Percentiles rank a stretch among this genome's conserved stretches.
phyloP scores from a whole-genome alignment of 305 asterid species.

The Lippia alba region DNA sequence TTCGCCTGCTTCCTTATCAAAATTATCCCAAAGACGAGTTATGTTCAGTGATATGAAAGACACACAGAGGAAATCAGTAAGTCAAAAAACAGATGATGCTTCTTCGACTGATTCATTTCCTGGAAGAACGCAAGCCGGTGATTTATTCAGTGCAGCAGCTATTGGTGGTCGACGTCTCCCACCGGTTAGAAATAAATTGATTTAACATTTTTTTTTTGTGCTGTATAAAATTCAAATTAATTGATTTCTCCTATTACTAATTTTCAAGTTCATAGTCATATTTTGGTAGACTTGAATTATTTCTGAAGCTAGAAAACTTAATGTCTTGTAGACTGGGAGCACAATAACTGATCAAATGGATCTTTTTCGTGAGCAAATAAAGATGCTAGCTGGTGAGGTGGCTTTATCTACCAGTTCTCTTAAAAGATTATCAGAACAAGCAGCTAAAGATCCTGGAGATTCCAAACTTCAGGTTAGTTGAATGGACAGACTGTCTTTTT shows the following conservation, averaged over 20 bases:
- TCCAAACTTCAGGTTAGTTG: constrained; percentile 61
- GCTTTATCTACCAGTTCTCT: constrained; percentile 79
- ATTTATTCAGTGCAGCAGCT: constrained; percentile 76
- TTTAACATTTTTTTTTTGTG: neutral
- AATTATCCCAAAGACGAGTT: constrained; percentile 55
- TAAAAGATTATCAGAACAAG: constrained; percentile 76
- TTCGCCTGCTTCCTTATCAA: constrained; percentile 74
- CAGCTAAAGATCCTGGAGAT: constrained; percentile 64
- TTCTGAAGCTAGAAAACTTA: constrained; percentile 29
- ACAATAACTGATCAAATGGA: constrained; percentile 92
- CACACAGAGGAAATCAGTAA: constrained; percentile 62
- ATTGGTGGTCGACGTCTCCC: constrained; percentile 62
- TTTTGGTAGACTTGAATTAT: constrained; percentile 26
- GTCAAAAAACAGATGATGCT: constrained; percentile 57
- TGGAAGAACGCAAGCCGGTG: constrained; percentile 86
- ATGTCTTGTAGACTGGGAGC: constrained; percentile 70
- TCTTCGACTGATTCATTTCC: constrained; percentile 53
- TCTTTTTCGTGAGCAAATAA: constrained; percentile 79
- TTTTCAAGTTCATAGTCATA: too few species aligned
- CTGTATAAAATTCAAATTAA: neutral
- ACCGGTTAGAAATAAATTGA: constrained; percentile 55
- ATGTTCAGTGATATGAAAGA: constrained; percentile 63
- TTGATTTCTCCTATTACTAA: constrained; percentile 4
- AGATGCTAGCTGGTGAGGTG: constrained; percentile 90
- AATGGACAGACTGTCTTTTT: neutral